Conservation (phyloP, 345 rosid genomes). For the thale cress (Arabidopsis thaliana) region DNA sequence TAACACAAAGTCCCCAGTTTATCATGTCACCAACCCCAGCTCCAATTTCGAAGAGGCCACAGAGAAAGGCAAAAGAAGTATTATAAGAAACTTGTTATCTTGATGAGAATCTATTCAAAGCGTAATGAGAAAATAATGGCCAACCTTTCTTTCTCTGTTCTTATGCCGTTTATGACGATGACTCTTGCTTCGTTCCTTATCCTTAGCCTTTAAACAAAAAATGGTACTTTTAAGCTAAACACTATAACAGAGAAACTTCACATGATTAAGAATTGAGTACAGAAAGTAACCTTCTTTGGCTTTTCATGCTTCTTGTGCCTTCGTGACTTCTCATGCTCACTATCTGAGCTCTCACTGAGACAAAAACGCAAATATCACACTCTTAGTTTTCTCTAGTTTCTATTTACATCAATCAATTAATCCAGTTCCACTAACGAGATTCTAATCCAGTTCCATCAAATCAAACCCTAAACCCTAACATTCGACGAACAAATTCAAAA, state of each 20-base stretch:
- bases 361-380: conserved; percentile 1
- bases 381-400: neutral
- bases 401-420: neutral
- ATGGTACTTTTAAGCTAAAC: conserved; percentile 16
- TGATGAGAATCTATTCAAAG: neutral
- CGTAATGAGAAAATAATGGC: conserved; percentile 37
- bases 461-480: conserved; percentile 14
- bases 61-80: conserved; percentile 69
- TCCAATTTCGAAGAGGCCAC: conserved; percentile 98
- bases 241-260: conserved; percentile 7
- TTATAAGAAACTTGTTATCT: conserved; percentile 61
- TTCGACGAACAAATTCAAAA: neutral
- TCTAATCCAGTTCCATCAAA: neutral
- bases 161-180: conserved; percentile 74
- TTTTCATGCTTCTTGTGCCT: conserved; percentile 76
- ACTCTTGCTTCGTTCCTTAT: conserved; percentile 74
- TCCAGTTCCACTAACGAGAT: neutral
- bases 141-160: conserved; percentile 82
- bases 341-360: conserved; percentile 58
- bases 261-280: conserved; percentile 9
- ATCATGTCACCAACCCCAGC: conserved; percentile 90
- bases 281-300: conserved; percentile 69
- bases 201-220: conserved; percentile 56
- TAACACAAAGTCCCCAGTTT: conserved; percentile 58
- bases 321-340: conserved; percentile 69